Percentiles rank a stretch among this genome's conserved stretches.
Conservation (phyloP, 345 rosid genomes). For the Eucalyptus polyanthemos region DNA sequence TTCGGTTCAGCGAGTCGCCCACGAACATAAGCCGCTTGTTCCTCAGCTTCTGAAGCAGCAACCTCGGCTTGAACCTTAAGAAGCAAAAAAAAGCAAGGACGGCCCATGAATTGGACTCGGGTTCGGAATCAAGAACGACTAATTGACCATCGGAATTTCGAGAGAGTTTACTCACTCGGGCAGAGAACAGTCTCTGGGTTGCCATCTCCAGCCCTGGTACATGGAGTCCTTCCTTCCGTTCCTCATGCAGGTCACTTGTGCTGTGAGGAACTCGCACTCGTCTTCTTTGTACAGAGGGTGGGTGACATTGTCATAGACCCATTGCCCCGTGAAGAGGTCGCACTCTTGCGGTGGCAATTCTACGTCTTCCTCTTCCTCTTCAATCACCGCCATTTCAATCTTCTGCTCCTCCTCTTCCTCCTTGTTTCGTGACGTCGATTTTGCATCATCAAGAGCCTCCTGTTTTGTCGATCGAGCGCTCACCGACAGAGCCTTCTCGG, state of each 20-base stretch:
- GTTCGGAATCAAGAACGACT: background rate
- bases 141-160: background rate
- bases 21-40: slow-evolving; percentile 96
- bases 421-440: background rate
- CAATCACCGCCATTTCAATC: background rate
- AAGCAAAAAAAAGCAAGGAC: slow-evolving; percentile 16
- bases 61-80: slow-evolving; percentile 59
- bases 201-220: slow-evolving; percentile 97
- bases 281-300: slow-evolving; percentile 76
- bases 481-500: background rate
- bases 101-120: background rate
- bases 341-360: slow-evolving; percentile 75
- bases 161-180: slow-evolving; percentile 38
- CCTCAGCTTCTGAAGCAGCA: slow-evolving; percentile 71
- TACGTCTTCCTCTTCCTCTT: slow-evolving; percentile 30
- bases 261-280: slow-evolving; percentile 67
- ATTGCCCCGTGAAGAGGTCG: slow-evolving; percentile 75
- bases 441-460: background rate
- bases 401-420: background rate
- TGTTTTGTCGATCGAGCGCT: background rate
- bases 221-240: slow-evolving; percentile 79
- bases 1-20: slow-evolving; percentile 92
- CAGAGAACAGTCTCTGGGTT: slow-evolving; percentile 75
- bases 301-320: slow-evolving; percentile 64
- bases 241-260: slow-evolving; percentile 83